phyloP scores from a whole-genome alignment of 1,139 yeast species.

The Saccharomyces hybrid region DNA sequence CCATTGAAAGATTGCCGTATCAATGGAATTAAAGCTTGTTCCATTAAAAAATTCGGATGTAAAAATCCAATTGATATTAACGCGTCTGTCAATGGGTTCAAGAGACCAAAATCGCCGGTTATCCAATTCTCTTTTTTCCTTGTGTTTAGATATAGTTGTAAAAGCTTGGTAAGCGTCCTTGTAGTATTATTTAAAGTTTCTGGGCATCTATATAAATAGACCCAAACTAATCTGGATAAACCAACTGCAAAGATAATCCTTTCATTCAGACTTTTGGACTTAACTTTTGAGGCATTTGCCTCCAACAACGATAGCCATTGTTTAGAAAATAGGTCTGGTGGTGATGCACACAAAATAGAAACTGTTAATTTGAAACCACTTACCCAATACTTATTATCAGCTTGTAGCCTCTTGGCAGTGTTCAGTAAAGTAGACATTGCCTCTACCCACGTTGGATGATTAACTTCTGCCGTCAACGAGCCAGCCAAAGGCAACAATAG shows the following conservation, averaged over 20 bases:
- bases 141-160: conserved; percentile 47
- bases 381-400: conserved; percentile 59
- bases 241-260: conserved; percentile 58
- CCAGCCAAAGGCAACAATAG: conserved; percentile 79
- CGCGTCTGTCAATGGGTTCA: conserved; percentile 61
- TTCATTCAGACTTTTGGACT: conserved; percentile 45
- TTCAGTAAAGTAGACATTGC: conserved; percentile 61
- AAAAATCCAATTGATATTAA: conserved; percentile 71
- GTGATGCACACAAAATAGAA: conserved; percentile 72
- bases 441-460: conserved; percentile 90
- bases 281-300: conserved; percentile 34
- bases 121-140: conserved; percentile 68
- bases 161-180: conserved; percentile 52
- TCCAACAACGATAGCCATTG: conserved; percentile 71
- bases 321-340: conserved; percentile 65
- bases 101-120: conserved; percentile 50
- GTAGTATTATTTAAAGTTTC: conserved; percentile 85
- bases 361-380: conserved; percentile 63
- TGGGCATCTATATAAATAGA: conserved; percentile 73
- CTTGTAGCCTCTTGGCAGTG: conserved; percentile 38
- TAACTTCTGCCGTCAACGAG: conserved; percentile 83
- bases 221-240: conserved; percentile 76
- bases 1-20: conserved; percentile 51
- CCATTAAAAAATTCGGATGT: conserved; percentile 71
- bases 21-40: conserved; percentile 59